Evolutionary conservation across 1,284 basidiomycete species (phyloP), one percentile per base, ranked within the genome.

Genomic region (Rhodotorula mucilaginosa): DNA sequence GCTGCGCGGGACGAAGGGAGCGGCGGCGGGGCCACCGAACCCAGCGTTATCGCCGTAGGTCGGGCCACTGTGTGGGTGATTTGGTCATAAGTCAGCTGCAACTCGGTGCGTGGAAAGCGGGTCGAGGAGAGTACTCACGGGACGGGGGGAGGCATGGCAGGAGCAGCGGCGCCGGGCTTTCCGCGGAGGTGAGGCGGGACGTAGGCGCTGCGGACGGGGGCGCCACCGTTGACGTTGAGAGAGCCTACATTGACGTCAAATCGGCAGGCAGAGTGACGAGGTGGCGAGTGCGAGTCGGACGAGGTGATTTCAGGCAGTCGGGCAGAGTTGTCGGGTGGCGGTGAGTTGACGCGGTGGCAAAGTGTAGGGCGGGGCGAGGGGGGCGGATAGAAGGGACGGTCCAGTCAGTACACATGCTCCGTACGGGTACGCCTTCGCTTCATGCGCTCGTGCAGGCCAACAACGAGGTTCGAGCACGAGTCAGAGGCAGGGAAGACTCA

Each of bases 171-270:
- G 23, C 66, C 69, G 21, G 64, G 62, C 69, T 72, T 77, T 23
- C 51, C 51, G 68, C 77, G 74, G 61, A 77, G 69, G 69, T 78
- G 77, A 51, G 77, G 77, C 44, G 77, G 77, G 29, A 78, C 76
- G 59, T 78, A 78, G 23, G 77, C 66, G 47, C 72, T 68, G 18
- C 68, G 51, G 16, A 58, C 67, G 31, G 64, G 62, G 21, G 65
- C 58, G 47, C 68, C 73, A 63, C 64, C 71, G 44, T 66, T 65
- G 59, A 75, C 58, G 54, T 59, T 61, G 65, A 75, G 74, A 61
- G 69, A 71, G 71, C 69, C 74, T 75, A 34, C 21, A 19, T 16
- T 23, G 26, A 1, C 15, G 1, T 19, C 19, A 23, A 31, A 21
- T 6, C 21, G 65, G 52, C 34, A 19, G 44, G 60, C 18, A n/a